phyloP scores from a whole-genome alignment of 129 eudicot genomes.

The Dittrichia graveolens region DNA sequence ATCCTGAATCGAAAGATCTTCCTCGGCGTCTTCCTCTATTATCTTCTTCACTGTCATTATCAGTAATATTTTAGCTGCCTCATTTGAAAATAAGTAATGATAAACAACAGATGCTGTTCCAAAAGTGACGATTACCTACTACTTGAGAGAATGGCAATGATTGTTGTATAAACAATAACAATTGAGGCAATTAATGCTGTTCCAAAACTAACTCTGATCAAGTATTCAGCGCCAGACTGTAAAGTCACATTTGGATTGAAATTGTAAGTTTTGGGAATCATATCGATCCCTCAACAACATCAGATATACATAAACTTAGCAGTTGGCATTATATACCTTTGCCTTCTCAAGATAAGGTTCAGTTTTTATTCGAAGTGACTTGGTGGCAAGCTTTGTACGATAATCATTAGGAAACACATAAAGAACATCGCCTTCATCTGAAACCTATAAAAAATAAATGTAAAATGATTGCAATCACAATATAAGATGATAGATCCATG shows the following conservation, averaged over 20 bases:
- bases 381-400: slow-evolving; percentile 77
- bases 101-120: neutral
- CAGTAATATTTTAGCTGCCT: neutral
- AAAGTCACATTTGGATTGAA: slow-evolving; percentile 32
- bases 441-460: slow-evolving; percentile 62
- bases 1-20: slow-evolving; percentile 68
- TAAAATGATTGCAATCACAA: slow-evolving; percentile 2
- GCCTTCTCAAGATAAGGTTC: slow-evolving; percentile 87
- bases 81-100: neutral
- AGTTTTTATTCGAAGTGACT: slow-evolving; percentile 71
- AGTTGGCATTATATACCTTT: slow-evolving; percentile 54
- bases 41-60: slow-evolving; percentile 64
- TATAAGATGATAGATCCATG: neutral
- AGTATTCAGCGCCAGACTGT: slow-evolving; percentile 82
- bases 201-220: slow-evolving; percentile 87
- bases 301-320: neutral
- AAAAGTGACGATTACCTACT: slow-evolving; percentile 49
- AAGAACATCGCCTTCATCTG: slow-evolving; percentile 94
- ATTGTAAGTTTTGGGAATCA: slow-evolving; percentile 23
- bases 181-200: slow-evolving; percentile 90
- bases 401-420: slow-evolving; percentile 87
- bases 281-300: neutral
- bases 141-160: slow-evolving; percentile 73
- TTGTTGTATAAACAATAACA: slow-evolving; percentile 80
- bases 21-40: slow-evolving; percentile 85